These are phyloP conservation scores for Paraphoma sp. DNA, from an alignment of 2,329 filamentous ascomycete genomes.

Conservation along the genomic window DNA sequence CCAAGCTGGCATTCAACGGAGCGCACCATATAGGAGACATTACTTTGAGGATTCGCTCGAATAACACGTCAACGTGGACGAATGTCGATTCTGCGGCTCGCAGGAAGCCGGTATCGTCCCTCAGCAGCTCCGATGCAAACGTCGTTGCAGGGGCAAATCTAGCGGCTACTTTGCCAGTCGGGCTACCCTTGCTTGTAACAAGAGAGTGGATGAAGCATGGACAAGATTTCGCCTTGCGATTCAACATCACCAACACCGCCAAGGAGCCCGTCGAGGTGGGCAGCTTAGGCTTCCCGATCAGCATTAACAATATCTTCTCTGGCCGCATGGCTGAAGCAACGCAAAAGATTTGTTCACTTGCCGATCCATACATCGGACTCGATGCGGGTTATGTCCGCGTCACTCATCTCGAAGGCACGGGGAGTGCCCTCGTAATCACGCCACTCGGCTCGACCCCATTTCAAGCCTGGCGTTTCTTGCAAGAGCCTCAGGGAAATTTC, in stretches of 20 bases:
- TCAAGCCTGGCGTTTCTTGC: slow-evolving; percentile 63
- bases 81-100: slow-evolving; percentile 55
- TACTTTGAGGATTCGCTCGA: slow-evolving; percentile 61
- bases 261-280: slow-evolving; percentile 58
- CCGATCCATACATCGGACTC: slow-evolving; percentile 67
- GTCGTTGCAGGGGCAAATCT: slow-evolving; percentile 52
- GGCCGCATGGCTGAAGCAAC: slow-evolving; percentile 57
- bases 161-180: slow-evolving; percentile 49
- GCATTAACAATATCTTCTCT: slow-evolving; percentile 70
- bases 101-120: slow-evolving; percentile 46
- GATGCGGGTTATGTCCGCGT: slow-evolving; percentile 65
- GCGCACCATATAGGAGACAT: slow-evolving; percentile 67
- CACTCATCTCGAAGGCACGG: slow-evolving; percentile 59
- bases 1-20: slow-evolving; percentile 56
- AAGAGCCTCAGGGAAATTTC: slow-evolving; percentile 47
- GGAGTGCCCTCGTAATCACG: slow-evolving; percentile 62
- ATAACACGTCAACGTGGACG: slow-evolving; percentile 52
- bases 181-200: slow-evolving; percentile 54
- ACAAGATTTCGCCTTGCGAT: slow-evolving; percentile 59
- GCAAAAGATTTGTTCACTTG: slow-evolving; percentile 59
- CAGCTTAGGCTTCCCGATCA: slow-evolving; percentile 64
- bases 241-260: slow-evolving; percentile 59
- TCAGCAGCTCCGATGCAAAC: slow-evolving; percentile 18
- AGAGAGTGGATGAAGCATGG: slow-evolving; percentile 60
- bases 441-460: slow-evolving; percentile 59